phyloP scores from a whole-genome alignment of 2,329 filamentous ascomycete genomes.

The Fusarium citri region DNA sequence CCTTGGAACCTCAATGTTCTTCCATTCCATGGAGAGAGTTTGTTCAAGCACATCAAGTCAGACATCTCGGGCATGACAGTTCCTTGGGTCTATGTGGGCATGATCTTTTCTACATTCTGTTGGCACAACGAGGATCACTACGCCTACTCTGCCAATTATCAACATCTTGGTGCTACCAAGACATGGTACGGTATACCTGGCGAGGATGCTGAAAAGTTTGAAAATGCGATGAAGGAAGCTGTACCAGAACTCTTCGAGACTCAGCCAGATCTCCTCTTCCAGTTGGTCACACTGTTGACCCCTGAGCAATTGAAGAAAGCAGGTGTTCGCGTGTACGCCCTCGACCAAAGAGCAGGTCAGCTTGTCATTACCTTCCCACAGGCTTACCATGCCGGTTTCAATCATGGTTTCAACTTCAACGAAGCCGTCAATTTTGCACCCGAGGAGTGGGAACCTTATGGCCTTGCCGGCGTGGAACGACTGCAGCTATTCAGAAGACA shows the following conservation, averaged over 20 bases:
- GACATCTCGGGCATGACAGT: slow-evolving; percentile 99
- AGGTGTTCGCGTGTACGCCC: slow-evolving; percentile 89
- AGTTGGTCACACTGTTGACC: slow-evolving; percentile 94
- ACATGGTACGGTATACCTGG: slow-evolving; percentile 99
- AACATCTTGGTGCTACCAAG: slow-evolving; percentile 97
- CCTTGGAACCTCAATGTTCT: slow-evolving; percentile 97
- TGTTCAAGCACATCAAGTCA: slow-evolving; percentile 97
- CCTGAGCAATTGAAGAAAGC: slow-evolving; percentile 94
- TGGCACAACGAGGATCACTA: slow-evolving; percentile 99
- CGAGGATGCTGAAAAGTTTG: slow-evolving; percentile 93
- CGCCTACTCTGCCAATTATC: slow-evolving; percentile 97
- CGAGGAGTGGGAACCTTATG: slow-evolving; percentile 92
- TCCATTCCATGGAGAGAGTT: slow-evolving; percentile 87
- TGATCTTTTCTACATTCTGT: slow-evolving; percentile 99
- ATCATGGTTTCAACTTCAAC: slow-evolving; percentile 99
- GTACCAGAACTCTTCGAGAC: slow-evolving; percentile 97
- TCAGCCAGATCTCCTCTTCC: slow-evolving; percentile 94
- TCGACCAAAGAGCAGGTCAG: slow-evolving; percentile 96
- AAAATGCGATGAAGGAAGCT: slow-evolving; percentile 92
- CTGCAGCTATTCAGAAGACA: slow-evolving; percentile 89
- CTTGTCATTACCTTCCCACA: slow-evolving; percentile 97
- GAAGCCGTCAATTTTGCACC: slow-evolving; percentile 99
- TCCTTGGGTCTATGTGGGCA: slow-evolving; percentile 98
- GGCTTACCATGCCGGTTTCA: slow-evolving; percentile 97
- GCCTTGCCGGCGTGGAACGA: slow-evolving; percentile 85